Evolutionary conservation across 2,329 filamentous ascomycete genomes (phyloP).

Genomic region (Venturia nashicola): DNA sequence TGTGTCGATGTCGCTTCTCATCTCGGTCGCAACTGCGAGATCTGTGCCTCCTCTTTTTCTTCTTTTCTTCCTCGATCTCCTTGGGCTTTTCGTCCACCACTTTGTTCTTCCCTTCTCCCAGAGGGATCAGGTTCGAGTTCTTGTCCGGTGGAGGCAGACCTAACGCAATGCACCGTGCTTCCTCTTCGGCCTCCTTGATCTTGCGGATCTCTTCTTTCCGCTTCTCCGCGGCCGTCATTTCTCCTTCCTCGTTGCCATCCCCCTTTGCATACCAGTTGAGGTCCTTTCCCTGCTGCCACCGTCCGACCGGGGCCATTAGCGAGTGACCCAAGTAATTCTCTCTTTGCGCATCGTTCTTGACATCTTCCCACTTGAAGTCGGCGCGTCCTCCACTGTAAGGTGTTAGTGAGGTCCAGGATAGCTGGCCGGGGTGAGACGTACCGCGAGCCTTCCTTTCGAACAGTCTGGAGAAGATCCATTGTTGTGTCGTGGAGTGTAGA

Average conservation of each 20-base stretch:
- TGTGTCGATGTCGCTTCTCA: not conserved
- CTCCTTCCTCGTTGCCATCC: slow-evolving; percentile 32
- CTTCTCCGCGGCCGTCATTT: slow-evolving; percentile 34
- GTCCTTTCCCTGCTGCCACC: slow-evolving; percentile 75
- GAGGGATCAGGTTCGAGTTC: slow-evolving; percentile 51
- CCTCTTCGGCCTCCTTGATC: slow-evolving; percentile 86
- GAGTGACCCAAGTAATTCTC: slow-evolving; percentile 88
- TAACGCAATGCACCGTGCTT: slow-evolving; percentile 72
- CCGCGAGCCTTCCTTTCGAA: slow-evolving; percentile 80
- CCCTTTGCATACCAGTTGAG: slow-evolving; percentile 53
- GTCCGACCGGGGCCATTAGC: slow-evolving; percentile 80
- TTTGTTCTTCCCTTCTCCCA: slow-evolving; percentile 33
- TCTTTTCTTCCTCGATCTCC: not conserved
- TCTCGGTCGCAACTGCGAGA: not conserved
- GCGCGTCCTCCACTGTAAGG: slow-evolving; percentile 59
- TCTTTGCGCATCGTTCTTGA: slow-evolving; percentile 73
- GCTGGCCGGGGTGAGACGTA: slow-evolving; percentile 22
- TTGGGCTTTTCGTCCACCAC: not conserved
- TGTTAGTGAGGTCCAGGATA: not conserved
- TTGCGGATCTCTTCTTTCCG: slow-evolving; percentile 65
- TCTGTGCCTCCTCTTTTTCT: slow-evolving; percentile 2
- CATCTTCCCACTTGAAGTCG: slow-evolving; percentile 95
- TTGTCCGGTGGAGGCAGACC: slow-evolving; percentile 61
- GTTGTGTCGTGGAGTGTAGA: slow-evolving; percentile 11
- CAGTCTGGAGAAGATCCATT: slow-evolving; percentile 89